These are phyloP conservation scores for Ostreobium quekettii DNA, from an alignment of 139 green algal genomes.

Conservation along the genomic window DNA sequence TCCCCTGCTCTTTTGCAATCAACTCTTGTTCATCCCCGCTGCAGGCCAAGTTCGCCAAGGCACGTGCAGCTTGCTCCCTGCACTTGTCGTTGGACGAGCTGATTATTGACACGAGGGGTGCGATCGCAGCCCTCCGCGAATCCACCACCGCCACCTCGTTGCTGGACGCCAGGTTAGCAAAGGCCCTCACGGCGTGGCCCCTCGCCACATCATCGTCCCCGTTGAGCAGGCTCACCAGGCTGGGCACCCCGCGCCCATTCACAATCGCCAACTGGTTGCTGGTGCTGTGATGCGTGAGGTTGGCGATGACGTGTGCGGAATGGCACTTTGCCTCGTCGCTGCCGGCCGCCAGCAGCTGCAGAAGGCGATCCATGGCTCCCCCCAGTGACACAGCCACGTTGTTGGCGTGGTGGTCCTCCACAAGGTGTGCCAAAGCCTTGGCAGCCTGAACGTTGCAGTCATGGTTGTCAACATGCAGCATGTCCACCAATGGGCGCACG, in stretches of 20 bases:
- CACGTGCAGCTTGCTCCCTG: background rate
- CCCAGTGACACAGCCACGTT: too few species aligned
- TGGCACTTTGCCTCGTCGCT: background rate
- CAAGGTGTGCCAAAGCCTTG: too few species aligned
- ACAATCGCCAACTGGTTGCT: background rate
- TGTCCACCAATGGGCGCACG: too few species aligned
- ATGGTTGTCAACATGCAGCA: too few species aligned
- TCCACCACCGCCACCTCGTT: background rate
- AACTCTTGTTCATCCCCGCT: background rate
- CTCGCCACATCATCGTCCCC: background rate
- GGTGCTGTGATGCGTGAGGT: background rate
- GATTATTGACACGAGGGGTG: background rate
- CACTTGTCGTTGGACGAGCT: background rate
- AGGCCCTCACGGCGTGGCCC: background rate
- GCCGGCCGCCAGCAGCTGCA: too few species aligned
- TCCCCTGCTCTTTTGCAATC: background rate
- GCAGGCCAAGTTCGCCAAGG: background rate
- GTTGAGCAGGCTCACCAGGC: background rate
- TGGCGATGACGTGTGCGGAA: background rate
- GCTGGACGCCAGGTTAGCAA: background rate
- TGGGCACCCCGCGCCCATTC: background rate
- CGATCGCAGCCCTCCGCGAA: background rate
- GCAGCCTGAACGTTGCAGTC: too few species aligned
- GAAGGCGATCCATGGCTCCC: too few species aligned
- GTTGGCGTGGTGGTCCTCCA: too few species aligned